A percentile compares a stretch with the other conserved stretches of the same genome.
Evolutionary conservation across 345 rosid species (phyloP).

Genomic region (Conringia planisiliqua): DNA sequence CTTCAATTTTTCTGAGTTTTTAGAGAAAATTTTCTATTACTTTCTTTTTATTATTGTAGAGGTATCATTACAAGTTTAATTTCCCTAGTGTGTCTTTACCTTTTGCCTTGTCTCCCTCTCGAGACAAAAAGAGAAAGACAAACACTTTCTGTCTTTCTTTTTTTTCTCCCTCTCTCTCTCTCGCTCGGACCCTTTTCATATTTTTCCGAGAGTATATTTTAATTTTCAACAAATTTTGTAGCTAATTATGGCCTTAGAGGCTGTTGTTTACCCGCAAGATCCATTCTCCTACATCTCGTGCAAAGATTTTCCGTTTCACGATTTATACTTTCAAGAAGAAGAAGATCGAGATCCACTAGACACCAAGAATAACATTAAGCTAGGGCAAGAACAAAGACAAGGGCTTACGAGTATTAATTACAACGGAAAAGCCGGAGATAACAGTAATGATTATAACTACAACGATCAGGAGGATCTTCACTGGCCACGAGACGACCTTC

Average conservation of each 20-base stretch:
- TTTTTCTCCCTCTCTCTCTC: not conserved
- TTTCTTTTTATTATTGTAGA: not conserved
- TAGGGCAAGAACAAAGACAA: constrained; percentile 33
- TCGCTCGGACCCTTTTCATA: constrained; percentile 6
- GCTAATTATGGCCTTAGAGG: constrained; percentile 58
- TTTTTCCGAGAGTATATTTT: not conserved
- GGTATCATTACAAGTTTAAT: constrained; percentile 14
- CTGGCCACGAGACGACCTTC: constrained; percentile 20
- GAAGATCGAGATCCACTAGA: constrained; percentile 32
- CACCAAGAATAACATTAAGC: constrained; percentile 31
- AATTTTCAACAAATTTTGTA: not conserved
- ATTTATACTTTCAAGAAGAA: constrained; percentile 35
- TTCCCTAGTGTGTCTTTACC: constrained; percentile 22
- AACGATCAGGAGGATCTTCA: constrained; percentile 24
- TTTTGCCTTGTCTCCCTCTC: constrained; percentile 36
- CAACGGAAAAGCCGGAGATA: constrained; percentile 9
- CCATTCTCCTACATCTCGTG: constrained; percentile 46
- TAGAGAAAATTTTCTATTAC: not conserved
- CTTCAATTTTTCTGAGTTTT: not conserved
- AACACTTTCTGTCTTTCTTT: constrained; percentile 32
- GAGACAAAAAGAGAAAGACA: constrained; percentile 37
- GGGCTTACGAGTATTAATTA: constrained; percentile 6
- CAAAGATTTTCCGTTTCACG: constrained; percentile 40
- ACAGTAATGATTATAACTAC: constrained; percentile 11
- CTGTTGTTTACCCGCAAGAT: constrained; percentile 69